These are phyloP conservation scores for Zoysia matrella DNA, from an alignment of 202 grass and related monocot genomes.

Conservation along the genomic window DNA sequence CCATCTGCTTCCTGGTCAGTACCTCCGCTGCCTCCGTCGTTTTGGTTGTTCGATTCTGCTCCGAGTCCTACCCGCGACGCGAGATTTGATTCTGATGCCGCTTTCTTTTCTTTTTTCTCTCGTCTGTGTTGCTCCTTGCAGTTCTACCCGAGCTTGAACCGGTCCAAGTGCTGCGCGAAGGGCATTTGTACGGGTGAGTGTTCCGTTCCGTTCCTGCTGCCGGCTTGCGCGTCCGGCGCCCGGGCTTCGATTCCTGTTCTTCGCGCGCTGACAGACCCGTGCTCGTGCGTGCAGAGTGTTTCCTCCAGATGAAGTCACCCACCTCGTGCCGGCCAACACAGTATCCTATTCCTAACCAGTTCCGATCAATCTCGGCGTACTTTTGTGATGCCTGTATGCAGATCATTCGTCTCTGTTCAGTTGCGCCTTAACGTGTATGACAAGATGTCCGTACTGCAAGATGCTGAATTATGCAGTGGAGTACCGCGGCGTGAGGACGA, in stretches of 20 bases:
- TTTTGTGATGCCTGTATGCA: background rate
- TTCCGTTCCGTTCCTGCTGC: background rate
- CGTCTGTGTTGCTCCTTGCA: slow-evolving; percentile 31
- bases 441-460: slow-evolving; percentile 95
- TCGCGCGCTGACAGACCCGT: background rate
- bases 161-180: slow-evolving; percentile 66
- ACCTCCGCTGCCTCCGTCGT: background rate
- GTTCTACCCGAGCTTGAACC: slow-evolving; percentile 63
- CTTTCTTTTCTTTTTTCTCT: background rate
- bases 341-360: slow-evolving; percentile 60
- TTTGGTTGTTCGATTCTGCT: background rate
- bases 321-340: slow-evolving; percentile 66
- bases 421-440: slow-evolving; percentile 46
- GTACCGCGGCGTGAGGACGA: slow-evolving; percentile 84
- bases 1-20: too few species aligned
- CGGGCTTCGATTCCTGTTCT: background rate
- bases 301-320: slow-evolving; percentile 37
- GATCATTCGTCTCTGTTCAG: background rate
- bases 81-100: slow-evolving; percentile 4
- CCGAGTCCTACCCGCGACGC: background rate
- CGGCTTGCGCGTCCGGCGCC: background rate
- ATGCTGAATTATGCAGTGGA: slow-evolving; percentile 83
- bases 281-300: slow-evolving; percentile 57
- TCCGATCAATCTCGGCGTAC: background rate
- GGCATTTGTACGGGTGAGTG: slow-evolving; percentile 91